These are phyloP conservation scores for Aspergillus funiculosus DNA, from an alignment of 495 filamentous ascomycete species.

Conservation along the genomic window DNA sequence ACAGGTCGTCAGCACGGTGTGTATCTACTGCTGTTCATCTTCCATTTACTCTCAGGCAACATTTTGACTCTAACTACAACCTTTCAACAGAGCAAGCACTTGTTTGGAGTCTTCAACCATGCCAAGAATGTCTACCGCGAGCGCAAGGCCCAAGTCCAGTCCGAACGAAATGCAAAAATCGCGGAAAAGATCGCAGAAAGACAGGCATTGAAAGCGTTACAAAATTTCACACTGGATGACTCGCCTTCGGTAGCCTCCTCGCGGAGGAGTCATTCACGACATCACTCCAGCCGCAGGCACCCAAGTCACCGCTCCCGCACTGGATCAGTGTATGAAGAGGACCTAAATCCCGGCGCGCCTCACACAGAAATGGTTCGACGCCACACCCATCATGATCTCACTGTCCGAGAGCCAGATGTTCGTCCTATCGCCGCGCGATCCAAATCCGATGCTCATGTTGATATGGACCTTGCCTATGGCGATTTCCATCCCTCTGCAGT, in stretches of 20 bases:
- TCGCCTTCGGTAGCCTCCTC: slow-evolving; percentile 43
- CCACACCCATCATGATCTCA: slow-evolving; percentile 41
- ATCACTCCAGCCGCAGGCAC: slow-evolving; percentile 30
- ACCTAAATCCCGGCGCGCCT: slow-evolving; percentile 23
- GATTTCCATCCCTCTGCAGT: slow-evolving; percentile 38
- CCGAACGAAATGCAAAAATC: slow-evolving; percentile 53
- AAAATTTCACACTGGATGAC: slow-evolving; percentile 47
- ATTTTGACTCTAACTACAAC: slow-evolving; percentile 21
- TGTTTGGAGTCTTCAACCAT: slow-evolving; percentile 81
- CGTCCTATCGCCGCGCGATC: slow-evolving; percentile 32
- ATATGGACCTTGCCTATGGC: slow-evolving; percentile 88
- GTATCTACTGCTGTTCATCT: slow-evolving; percentile 24
- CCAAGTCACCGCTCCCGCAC: slow-evolving; percentile 17
- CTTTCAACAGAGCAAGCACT: slow-evolving; percentile 67
- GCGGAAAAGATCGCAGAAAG: slow-evolving; percentile 53
- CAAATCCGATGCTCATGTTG: slow-evolving; percentile 56
- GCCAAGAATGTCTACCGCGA: slow-evolving; percentile 81
- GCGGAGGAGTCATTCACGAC: slow-evolving; percentile 34
- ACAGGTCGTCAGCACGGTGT: slow-evolving; percentile 85
- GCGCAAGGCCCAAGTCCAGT: slow-evolving; percentile 69
- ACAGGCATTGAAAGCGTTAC: slow-evolving; percentile 43
- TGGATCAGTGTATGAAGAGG: slow-evolving; percentile 33
- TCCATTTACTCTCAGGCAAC: background rate
- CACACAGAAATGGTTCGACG: slow-evolving; percentile 36
- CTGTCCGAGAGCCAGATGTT: slow-evolving; percentile 21